A percentile compares a stretch with the other conserved stretches of the same genome.
Evolutionary conservation across 345 rosid genomes (phyloP).

Genomic region (Cardamine chenopodiifolia): DNA sequence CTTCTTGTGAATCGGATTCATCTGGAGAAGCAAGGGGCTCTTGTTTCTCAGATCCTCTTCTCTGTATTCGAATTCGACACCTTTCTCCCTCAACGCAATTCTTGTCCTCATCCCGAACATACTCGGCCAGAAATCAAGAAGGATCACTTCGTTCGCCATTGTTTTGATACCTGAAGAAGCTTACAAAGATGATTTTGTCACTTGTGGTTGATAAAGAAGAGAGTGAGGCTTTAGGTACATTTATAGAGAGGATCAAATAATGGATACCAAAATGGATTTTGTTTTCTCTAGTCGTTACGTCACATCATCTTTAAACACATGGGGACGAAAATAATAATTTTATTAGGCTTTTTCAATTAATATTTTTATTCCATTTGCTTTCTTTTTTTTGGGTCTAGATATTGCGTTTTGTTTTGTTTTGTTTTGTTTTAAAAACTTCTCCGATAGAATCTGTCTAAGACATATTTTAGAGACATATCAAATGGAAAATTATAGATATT

Average conservation of each 20-base stretch:
- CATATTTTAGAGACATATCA: too few relatives aligned
- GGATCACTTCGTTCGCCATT: conserved; percentile 36
- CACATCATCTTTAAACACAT: not conserved
- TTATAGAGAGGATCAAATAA: not conserved
- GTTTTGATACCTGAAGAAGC: not conserved
- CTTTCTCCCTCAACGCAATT: conserved; percentile 33
- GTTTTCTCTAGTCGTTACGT: not conserved
- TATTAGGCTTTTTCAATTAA: not conserved
- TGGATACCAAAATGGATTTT: conserved; percentile 9
- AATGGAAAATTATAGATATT: too few relatives aligned
- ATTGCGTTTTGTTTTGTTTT: not conserved
- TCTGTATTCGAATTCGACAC: conserved; percentile 28
- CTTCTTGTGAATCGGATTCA: conserved; percentile 42
- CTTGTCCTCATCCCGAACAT: conserved; percentile 42
- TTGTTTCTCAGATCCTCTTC: conserved; percentile 23
- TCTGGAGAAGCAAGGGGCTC: conserved; percentile 28
- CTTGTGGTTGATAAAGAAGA: not conserved
- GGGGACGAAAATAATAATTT: not conserved
- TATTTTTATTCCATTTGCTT: not conserved
- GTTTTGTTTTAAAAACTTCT: too few relatives aligned
- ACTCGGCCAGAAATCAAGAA: conserved; percentile 41
- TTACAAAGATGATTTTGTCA: not conserved
- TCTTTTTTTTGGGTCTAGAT: not conserved
- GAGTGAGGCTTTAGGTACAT: not conserved
- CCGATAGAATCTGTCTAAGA: too few relatives aligned